These are phyloP conservation scores for Vitis labrusca DNA, from an alignment of 164 flowering plant genomes.

Conservation along the genomic window DNA sequence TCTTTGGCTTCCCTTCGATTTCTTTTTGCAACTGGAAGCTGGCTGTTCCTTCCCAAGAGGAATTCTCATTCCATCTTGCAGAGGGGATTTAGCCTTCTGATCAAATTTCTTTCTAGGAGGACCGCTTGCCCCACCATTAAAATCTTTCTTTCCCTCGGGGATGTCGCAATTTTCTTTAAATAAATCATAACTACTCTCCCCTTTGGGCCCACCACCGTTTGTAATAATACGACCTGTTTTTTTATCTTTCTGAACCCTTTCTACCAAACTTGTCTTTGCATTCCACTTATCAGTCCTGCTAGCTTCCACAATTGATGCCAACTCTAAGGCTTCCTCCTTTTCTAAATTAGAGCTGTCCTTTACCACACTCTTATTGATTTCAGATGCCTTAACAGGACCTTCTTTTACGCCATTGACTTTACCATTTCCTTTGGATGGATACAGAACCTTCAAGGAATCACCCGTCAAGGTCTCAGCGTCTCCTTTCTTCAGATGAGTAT, in stretches of 20 bases:
- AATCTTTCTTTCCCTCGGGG: slow-evolving; percentile 19
- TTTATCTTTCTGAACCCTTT: slow-evolving; percentile 21
- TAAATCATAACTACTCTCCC: slow-evolving; percentile 20
- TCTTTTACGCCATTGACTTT: slow-evolving; percentile 9
- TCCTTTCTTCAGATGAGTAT: slow-evolving; percentile 18
- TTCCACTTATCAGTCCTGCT: slow-evolving; percentile 14
- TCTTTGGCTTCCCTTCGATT: slow-evolving; percentile 31
- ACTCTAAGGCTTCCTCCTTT: slow-evolving; percentile 17
- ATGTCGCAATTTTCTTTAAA: slow-evolving; percentile 13
- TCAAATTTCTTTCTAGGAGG: slow-evolving; percentile 22
- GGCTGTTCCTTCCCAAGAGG: slow-evolving; percentile 16
- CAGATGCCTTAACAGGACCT: slow-evolving; percentile 7
- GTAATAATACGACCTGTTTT: slow-evolving; percentile 10
- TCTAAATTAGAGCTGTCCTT: slow-evolving; percentile 9
- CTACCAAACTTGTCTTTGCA: slow-evolving; percentile 15
- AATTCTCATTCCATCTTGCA: slow-evolving; percentile 11
- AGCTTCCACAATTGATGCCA: slow-evolving; percentile 9
- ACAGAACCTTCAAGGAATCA: slow-evolving; percentile 51
- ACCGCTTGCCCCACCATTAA: slow-evolving; percentile 12
- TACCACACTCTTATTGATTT: slow-evolving; percentile 8
- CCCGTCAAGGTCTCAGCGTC: slow-evolving; percentile 32
- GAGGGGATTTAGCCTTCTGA: slow-evolving; percentile 15
- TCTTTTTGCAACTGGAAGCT: slow-evolving; percentile 29
- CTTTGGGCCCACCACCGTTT: slow-evolving; percentile 16
- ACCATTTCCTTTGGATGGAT: slow-evolving; percentile 29